Evolutionary conservation across 179 eudicot genomes (phyloP), one percentile per base, ranked within the genome.

Genomic region (Heliamphora pulchella): DNA sequence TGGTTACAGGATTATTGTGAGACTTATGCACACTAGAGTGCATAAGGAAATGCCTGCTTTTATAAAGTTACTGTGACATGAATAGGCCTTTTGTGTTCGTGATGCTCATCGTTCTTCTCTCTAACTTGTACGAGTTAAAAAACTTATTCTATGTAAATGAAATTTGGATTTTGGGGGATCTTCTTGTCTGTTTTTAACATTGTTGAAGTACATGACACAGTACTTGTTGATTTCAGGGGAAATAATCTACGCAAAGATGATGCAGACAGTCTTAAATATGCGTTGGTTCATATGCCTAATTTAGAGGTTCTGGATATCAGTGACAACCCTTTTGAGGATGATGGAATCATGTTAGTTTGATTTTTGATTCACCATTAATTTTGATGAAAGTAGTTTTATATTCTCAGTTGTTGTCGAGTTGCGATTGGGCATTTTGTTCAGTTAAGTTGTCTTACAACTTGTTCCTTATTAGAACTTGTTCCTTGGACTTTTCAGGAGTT

Each of bases 241-340:
- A 88, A 83, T 81, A 87, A 90, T 84, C 82, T 96, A 84, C 76
- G 22, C 62, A 83, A 78, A 78, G 87, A 85, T 82, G 99, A 96
- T 66, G 84, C 85, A 50, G 87, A 82, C 51, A 85, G 89, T 87
- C 98, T 96, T 80, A 83, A 80, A 77, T 86, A 82, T 82, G 97
- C 93, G 54, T 85, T 94, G 75, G 78, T 76, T 78, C 80, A 89
- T 82, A 89, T 94, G 91, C 97, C 98, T 70, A 87, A 82, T 62
- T 82, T 96, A 85, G 87, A 92, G 83, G 84, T 47, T 80, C 86
- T 96, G 74, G 96, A 96, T 88, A 82, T 96, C 50, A 87, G 94
- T 79, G 97, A 94, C 84, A 96, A 96, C 84, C 87, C 89, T 64
- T 81, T 96, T 44, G 96, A 85, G 86, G 93, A 92, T 80, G 89